Conservation (phyloP, 2,329 filamentous ascomycete genomes). For the Botrytis medusae region DNA sequence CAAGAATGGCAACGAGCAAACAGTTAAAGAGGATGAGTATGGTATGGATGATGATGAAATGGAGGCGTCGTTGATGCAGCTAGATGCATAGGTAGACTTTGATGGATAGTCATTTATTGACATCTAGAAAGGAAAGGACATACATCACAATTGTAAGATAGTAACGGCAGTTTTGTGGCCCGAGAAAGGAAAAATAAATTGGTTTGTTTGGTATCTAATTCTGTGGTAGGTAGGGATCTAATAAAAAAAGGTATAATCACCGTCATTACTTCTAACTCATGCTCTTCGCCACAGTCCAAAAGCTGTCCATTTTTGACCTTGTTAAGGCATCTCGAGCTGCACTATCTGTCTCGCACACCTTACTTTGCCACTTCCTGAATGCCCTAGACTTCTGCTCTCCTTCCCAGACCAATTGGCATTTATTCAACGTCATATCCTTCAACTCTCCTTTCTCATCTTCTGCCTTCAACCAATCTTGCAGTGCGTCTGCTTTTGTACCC, state of each 20-base stretch:
- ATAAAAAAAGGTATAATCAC: conserved; percentile 1
- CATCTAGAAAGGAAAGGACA: not conserved
- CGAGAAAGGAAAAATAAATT: conserved; percentile 8
- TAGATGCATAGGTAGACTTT: conserved; percentile 28
- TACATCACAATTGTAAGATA: conserved; percentile 14
- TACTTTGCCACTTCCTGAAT: conserved; percentile 86
- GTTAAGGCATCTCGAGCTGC: conserved; percentile 80
- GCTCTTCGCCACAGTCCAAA: conserved; percentile 87
- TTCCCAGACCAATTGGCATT: conserved; percentile 84
- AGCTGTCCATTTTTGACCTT: conserved; percentile 87
- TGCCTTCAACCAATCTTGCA: conserved; percentile 74
- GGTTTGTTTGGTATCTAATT: conserved; percentile 12
- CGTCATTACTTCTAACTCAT: conserved; percentile 31
- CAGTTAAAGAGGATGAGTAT: conserved; percentile 35
- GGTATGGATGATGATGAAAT: conserved; percentile 42
- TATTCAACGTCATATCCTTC: conserved; percentile 80
- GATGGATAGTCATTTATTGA: not conserved
- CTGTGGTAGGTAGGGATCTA: not conserved
- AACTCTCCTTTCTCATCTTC: conserved; percentile 75
- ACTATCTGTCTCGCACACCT: conserved; percentile 89
- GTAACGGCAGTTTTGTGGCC: not conserved
- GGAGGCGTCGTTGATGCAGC: conserved; percentile 53
- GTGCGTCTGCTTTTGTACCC: conserved; percentile 60
- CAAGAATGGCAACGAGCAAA: conserved; percentile 29
- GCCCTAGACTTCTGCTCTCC: conserved; percentile 77